Evolutionary conservation across 2,329 filamentous ascomycete species (phyloP), one percentile per base, ranked within the genome.

Genomic region (Epichloe coenophiala): DNA sequence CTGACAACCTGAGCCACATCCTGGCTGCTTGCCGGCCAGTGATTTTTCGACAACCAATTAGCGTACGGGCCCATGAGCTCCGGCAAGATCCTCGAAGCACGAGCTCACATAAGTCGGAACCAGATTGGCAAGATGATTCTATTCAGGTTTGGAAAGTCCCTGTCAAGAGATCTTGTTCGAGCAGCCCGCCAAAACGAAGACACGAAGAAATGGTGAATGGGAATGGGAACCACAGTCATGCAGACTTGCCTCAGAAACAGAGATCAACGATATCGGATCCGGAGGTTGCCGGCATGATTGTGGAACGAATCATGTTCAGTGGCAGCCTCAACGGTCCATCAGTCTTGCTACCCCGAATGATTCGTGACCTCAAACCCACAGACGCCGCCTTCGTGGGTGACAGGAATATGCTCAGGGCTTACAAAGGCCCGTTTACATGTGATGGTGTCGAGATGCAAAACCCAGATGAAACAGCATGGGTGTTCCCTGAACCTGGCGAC

Each of bases 131-230:
- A 52, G 91, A 97, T 63, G 73, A 79, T 11, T 81, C 83, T 55
- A 80, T 96, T 51, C 81, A 82, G 52, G 85, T 96, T 1, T 97
- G 91, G 91, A 83, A 88, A 44, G 74, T 97, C 60, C 78, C 86
- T 0, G 66, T 65, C 21, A 59, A 52, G 42, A 59, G 61, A 41
- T 54, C 58, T 17, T 58, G 62, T 5, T 65, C 66, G 1, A 61
- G 59, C 53, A 68, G 63, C 42, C 65, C 67, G 2, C 60, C 56
- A 36, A 69, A 69, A 54, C 66, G 67, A 15, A 57, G 58, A 15
- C 58, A 59, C 35, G 54, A 57, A 15, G 51, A 57, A 6, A 48
- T 46, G 15, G 52, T 52, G 13, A 51, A 57, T 23, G 46, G 36
- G 5, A n/a, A 48, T 19, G 44, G n/a, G 9, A 21, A n/a, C 11